Evolutionary conservation across 2,329 filamentous ascomycete species (phyloP), one percentile per base, ranked within the genome.

Genomic region (Orbilia ellipsospora): DNA sequence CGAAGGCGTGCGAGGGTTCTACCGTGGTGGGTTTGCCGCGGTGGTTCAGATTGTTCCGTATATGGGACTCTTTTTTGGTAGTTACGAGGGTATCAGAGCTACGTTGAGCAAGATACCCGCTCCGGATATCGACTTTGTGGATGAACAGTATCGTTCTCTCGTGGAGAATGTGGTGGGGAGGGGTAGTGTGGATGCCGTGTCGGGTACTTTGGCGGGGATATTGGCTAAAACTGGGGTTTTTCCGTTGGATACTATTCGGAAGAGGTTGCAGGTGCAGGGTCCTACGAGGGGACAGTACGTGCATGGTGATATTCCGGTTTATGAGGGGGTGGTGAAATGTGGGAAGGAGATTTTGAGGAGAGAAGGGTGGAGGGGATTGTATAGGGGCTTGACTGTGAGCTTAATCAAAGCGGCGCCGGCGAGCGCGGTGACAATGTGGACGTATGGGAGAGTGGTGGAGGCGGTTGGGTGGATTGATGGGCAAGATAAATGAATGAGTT

Each of bases 61-160:
- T 82, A 99, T 99, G 95, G 95, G 95, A 13, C 86, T 97, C 1
- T 98, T 99, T 84, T 99, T 99, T 83, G 88, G 92, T 40, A 87
- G 89, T 48, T 99, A 98, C 83, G 95, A 99, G 82, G 85, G 87
- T 42, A 66, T 78, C 5, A 75, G 75, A 16, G 40, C 61, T 6
- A 45, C 42, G n/a, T 26, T 75, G 20, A 36, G 26, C 2, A 8
- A 31, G 10, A 15, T 61, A 12, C 36, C 59, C n/a, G 31, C 69
- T 13, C 40, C 45, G 20, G 16, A 44, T 55, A 7, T 36, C 31
- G 31, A 36, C 1, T 36, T 60, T 45, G 42, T 20, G 45, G 45
- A 42, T 23, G 54, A 36, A 15, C 13, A 13, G 31, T 12, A 26
- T 52, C 23, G 10, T 1, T 8, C 20, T n/a, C 18, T 45, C 2